Base-by-base conservation (phyloP, 768 basidiomycete genomes). In the Tricholomella constricta region DNA sequence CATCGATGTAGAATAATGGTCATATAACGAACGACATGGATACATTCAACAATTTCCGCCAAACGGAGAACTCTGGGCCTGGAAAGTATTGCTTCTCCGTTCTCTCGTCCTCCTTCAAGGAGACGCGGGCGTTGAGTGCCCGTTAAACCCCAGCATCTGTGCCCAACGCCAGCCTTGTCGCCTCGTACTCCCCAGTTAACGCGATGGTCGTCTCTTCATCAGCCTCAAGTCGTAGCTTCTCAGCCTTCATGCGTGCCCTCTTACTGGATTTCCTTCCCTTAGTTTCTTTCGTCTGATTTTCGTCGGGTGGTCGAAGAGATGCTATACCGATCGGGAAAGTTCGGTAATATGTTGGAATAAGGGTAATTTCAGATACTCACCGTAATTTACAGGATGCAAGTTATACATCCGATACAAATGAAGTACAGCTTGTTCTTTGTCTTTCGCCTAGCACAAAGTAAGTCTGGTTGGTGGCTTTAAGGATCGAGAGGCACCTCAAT, bases 371-470 rank as follows among this genome's bases (percentile, higher is more conserved):
- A 41, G 38, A 62, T 61, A 66, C 72, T 46, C 51, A 81, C 81
- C 84, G 56, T 84, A 70, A 8, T 78, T 80, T 20, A 91, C 86
- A 14, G 84, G 79, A 37, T 84, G 72, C 4, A 95, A 66, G 41
- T 73, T 76, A 61, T 97, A 96, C 26, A 89, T 85, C 52, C 92
- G 68, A 64, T 91, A 85, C 40, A 96, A 63, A 56, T 95, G 84
- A 51, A 97, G 79, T 5, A 97, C 94, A 1, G 94, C 94, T 65
- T 95, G 94, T 66, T 96, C 94, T 71, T 94, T 91, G 68, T 90
- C 91, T 67, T 94, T 92, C 2, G 91, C 91, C 77, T 78, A 31
- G 17, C 3, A 17, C 20, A 22, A 4, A 14, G 40, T 50, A 8
- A 52, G 31, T 15, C 29, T 19, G 23, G 25, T 12, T 38, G 11